Evolutionary conservation across 164 flowering plant genomes (phyloP).

Genomic region (Aristolochia californica): DNA sequence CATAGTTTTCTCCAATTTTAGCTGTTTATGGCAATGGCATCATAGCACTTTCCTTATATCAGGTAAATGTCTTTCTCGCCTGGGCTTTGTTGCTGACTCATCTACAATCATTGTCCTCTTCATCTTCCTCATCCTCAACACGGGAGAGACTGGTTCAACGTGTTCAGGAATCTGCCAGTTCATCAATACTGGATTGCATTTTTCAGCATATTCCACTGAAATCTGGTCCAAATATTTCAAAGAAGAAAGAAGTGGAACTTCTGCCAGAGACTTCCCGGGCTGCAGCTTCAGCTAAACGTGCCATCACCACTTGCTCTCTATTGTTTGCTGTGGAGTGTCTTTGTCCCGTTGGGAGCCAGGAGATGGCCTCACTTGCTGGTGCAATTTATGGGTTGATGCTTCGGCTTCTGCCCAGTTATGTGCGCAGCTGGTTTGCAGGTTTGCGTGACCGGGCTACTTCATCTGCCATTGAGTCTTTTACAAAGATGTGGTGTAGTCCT

Average conservation of each 20-base stretch:
- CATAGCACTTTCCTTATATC: neutral
- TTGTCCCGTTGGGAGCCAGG: conserved; percentile 57
- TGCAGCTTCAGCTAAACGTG: conserved; percentile 55
- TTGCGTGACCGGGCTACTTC: conserved; percentile 73
- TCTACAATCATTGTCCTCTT: conserved; percentile 55
- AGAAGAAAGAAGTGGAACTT: conserved; percentile 58
- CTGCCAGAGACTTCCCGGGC: conserved; percentile 45
- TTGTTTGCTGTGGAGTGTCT: conserved; percentile 54
- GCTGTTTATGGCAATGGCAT: no score
- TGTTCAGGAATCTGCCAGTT: conserved; percentile 52
- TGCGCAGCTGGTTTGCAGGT: conserved; percentile 75
- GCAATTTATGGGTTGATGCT: conserved; percentile 87
- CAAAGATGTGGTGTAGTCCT: conserved; percentile 87
- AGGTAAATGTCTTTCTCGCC: conserved; percentile 68
- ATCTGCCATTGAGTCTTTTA: conserved; percentile 59
- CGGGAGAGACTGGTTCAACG: conserved; percentile 71
- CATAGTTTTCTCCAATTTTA: no score
- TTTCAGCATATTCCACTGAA: conserved; percentile 86
- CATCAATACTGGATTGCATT: conserved; percentile 59
- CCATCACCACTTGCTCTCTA: conserved; percentile 58
- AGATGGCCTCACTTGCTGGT: conserved; percentile 76
- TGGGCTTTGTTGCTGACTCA: conserved; percentile 82
- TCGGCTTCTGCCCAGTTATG: conserved; percentile 85
- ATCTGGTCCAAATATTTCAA: conserved; percentile 25
- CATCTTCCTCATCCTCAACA: conserved; percentile 48